Base-by-base conservation (phyloP, 176 grass and related monocot genomes). In the Elaeis guineensis region DNA sequence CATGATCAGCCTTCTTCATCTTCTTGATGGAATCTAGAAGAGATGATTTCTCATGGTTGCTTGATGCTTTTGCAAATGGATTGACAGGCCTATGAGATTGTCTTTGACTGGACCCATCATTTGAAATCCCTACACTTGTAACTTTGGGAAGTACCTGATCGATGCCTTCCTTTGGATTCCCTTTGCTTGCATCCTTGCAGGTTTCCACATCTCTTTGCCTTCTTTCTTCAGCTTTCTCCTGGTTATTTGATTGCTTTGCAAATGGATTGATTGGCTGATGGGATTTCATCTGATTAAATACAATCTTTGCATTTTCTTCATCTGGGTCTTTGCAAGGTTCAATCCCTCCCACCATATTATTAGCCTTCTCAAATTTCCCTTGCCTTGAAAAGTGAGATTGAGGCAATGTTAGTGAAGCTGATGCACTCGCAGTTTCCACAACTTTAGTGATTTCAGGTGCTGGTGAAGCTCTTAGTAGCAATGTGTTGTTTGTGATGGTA, bases 21-120 rank as follows among this genome's bases (percentile, higher is more conserved):
- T 80, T 89, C 56, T 83, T 84, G 0, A 89, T 84, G 56, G 86
- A 89, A 66, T 89, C 86, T 44, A 84, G 55, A 51, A 89, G 62
- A 49, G 81, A 56, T 52, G 81, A 67, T 4, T 81, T 82, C 23
- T 79, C 78, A 62, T 78, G 77, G 67, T 21, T 72, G 16, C 63
- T 84, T 18, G 71, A 61, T 0, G 70, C 75, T 79, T 82, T 90
- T 19, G 78, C 81, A 21, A 85, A 90, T 7, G 86, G 86, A 56
- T 90, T 90, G 54, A 72, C 67, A 20, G 86, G 81, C 9, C 70
- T 28, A 44, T 81, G 70, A 35, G 62, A 57, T 55, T 72, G 63
- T 69, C 16, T 53, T 58, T 7, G 22, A 19, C n/a, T 1, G 24
- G 23, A 32, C 58, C 62, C 18, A 1, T 69, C 58, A 25, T 24